Base-by-base conservation (phyloP, 106 monocot genomes). In the Agapanthus africanus region DNA sequence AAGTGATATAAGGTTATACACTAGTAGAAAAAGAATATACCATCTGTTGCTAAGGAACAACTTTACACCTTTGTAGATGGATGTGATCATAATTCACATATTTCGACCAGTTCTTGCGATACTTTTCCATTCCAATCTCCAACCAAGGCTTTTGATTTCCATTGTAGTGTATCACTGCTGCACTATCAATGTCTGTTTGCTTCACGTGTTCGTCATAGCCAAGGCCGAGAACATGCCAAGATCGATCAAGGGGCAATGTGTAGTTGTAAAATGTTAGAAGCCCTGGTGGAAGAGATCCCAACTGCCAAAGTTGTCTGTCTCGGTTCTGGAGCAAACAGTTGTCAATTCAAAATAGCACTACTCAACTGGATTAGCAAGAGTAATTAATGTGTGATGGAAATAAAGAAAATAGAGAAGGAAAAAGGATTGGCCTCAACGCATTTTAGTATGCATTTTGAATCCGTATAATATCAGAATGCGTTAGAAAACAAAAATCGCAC, bases 91-190 rank as follows among this genome's bases (percentile, higher is more conserved):
- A 87, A 68, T 87, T 63, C n/a, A 91, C 33, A 70, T 78, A 87
- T 54, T 74, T 91, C 0, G 79, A 77, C 91, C 91, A 91, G 73
- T 81, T 84, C 28, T 59, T 69, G 39, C 75, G 81, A 54, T 77
- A 91, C 64, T 81, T 83, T 8, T 79, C 61, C 37, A 91, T 77
- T 69, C 77, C 86, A 70, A 91, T 87, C 52, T 91, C 91, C 7
- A 91, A 70, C 91, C 91, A 91, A 21, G 91, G 91, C 57, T 91
- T 91, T 74, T 84, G 37, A 71, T 91, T 91, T 4, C 91, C 91
- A 56, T 91, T 87, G 71, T 87, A 91, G 67, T 91, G 91, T 38
- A 91, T 74, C 23, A 91, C 91, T 15, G 91, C 79, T 0, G 91
- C 91, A 6, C 56, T 37, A 37, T 79, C 75, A 19, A 91, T 78